These are phyloP conservation scores for Knoxia roxburghii DNA, from an alignment of 257 asterid genomes.

Conservation along the genomic window DNA sequence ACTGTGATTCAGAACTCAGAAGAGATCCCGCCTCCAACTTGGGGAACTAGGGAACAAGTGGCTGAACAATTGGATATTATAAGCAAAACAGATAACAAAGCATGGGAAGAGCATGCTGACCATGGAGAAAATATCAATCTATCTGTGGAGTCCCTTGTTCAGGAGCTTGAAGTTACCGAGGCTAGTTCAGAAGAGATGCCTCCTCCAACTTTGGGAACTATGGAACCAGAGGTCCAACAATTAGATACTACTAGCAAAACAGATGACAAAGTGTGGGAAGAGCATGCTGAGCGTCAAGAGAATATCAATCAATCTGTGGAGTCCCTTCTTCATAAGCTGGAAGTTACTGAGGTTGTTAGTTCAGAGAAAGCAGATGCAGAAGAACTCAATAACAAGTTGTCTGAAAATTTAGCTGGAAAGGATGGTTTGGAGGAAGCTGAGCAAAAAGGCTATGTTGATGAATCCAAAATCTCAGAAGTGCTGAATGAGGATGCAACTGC, in stretches of 20 bases:
- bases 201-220: constrained; percentile 11
- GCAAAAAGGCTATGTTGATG: constrained; percentile 8
- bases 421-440: constrained; percentile 19
- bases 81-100: constrained; percentile 7
- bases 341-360: not conserved
- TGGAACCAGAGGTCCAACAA: not conserved
- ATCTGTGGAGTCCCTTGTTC: constrained; percentile 13
- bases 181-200: constrained; percentile 19
- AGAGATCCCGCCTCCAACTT: constrained; percentile 17
- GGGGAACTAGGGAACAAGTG: constrained; percentile 5
- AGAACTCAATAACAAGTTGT: constrained; percentile 14
- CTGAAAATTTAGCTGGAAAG: constrained; percentile 19
- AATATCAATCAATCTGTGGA: constrained; percentile 5
- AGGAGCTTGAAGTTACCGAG: constrained; percentile 12
- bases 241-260: constrained; percentile 5
- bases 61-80: constrained; percentile 1
- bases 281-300: constrained; percentile 16
- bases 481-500: constrained; percentile 9
- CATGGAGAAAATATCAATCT: constrained; percentile 5
- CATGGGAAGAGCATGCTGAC: constrained; percentile 12
- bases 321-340: constrained; percentile 16
- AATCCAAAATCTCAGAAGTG: constrained; percentile 2
- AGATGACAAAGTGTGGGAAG: constrained; percentile 2
- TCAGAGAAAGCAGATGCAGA: constrained; percentile 7
- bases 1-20: constrained; percentile 13